These are phyloP conservation scores for Priceomyces medius DNA, from an alignment of 805 yeast species.

Conservation along the genomic window DNA sequence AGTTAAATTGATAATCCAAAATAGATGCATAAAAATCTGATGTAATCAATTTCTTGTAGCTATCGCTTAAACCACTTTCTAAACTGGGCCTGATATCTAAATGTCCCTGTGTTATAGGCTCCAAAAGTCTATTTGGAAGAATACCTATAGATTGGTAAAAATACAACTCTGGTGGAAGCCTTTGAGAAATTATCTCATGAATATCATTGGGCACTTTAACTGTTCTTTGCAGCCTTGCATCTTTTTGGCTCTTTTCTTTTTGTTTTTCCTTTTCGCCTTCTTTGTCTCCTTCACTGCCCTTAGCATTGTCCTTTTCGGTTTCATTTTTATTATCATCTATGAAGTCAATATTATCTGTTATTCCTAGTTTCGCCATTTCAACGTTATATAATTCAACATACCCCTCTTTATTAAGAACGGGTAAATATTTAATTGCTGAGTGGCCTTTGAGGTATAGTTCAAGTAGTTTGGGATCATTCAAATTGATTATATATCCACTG, in stretches of 20 bases:
- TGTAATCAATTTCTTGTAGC: constrained; percentile 57
- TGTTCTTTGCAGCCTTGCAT: background rate
- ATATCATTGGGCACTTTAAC: constrained; percentile 68
- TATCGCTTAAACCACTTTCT: constrained; percentile 58
- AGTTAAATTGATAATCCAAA: constrained; percentile 61
- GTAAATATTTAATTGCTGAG: constrained; percentile 67
- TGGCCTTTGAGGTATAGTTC: constrained; percentile 65
- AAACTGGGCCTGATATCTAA: constrained; percentile 63
- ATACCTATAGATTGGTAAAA: constrained; percentile 81
- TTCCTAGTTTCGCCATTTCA: constrained; percentile 40
- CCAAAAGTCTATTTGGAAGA: constrained; percentile 59
- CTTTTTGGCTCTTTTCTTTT: constrained; percentile 1
- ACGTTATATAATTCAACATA: constrained; percentile 55
- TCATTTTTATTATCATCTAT: constrained; percentile 13
- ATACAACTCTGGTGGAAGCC: constrained; percentile 81
- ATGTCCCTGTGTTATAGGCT: constrained; percentile 64
- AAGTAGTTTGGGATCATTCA: constrained; percentile 46
- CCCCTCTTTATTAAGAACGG: constrained; percentile 70
- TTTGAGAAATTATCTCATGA: constrained; percentile 78
- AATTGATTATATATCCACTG: constrained; percentile 47
- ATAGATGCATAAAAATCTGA: constrained; percentile 45
- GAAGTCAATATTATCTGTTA: constrained; percentile 18
- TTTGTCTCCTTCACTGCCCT: constrained; percentile 8
- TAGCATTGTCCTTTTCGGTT: constrained; percentile 12
- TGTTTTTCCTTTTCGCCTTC: constrained; percentile 1